A percentile compares a stretch with the other conserved stretches of the same genome.
These are phyloP conservation scores for Talaromyces trachyspermus DNA, from an alignment of 495 filamentous ascomycete species.

Conservation along the genomic window DNA sequence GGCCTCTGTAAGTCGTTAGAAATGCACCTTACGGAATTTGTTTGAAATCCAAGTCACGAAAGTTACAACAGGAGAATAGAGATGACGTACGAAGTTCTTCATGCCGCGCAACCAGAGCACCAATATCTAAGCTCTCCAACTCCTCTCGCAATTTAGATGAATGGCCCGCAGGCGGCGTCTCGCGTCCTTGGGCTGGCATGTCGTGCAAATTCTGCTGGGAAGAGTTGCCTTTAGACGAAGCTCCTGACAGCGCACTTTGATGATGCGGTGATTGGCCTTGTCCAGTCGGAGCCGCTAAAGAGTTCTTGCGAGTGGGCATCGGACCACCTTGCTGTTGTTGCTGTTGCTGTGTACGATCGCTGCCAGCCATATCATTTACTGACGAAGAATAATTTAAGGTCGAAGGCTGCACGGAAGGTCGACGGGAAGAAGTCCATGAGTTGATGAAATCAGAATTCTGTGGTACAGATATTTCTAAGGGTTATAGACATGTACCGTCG, in stretches of 20 bases:
- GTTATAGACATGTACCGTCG: no score
- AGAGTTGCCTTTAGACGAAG: slow-evolving; percentile 16
- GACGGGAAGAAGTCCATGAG: background rate
- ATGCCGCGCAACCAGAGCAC: slow-evolving; percentile 40
- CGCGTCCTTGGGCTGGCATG: slow-evolving; percentile 45
- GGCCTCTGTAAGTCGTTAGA: slow-evolving; percentile 47
- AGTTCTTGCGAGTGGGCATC: slow-evolving; percentile 3
- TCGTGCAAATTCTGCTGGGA: slow-evolving; percentile 28
- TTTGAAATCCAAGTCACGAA: no score
- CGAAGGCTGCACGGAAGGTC: background rate
- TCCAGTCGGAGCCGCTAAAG: slow-evolving; percentile 9
- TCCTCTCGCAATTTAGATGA: slow-evolving; percentile 44
- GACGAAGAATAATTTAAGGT: background rate
- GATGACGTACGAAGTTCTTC: slow-evolving; percentile 59
- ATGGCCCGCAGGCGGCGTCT: slow-evolving; percentile 44
- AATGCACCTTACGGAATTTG: slow-evolving; percentile 3
- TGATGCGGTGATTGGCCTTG: slow-evolving; percentile 1
- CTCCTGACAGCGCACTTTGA: slow-evolving; percentile 9
- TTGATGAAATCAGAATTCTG: background rate
- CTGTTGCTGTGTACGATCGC: slow-evolving; percentile 26
- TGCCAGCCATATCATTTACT: slow-evolving; percentile 19
- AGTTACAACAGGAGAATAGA: slow-evolving; percentile 9
- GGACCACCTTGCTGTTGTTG: slow-evolving; percentile 24
- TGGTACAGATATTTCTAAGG: no score
- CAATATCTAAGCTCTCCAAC: slow-evolving; percentile 40